A percentile compares a stretch with the other conserved stretches of the same genome.
Conservation (phyloP, 768 basidiomycete genomes). For the Pleurotus ostreatus region DNA sequence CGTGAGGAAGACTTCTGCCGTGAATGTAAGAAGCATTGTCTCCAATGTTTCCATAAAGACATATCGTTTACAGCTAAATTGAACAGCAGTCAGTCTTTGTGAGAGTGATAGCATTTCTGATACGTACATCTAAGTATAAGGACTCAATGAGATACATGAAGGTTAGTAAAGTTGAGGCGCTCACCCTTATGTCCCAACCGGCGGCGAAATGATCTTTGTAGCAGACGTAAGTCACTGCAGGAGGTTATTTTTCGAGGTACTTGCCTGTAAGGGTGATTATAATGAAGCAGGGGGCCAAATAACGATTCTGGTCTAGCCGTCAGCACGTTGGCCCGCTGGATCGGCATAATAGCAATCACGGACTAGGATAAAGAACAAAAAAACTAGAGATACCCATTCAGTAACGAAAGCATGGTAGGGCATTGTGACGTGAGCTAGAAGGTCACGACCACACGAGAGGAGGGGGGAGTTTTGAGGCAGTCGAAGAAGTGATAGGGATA, state of each 20-base stretch:
- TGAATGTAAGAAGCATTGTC: slow-evolving; percentile 9
- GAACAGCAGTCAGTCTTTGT: neutral
- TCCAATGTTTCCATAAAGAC: slow-evolving; percentile 10
- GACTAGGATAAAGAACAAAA: neutral
- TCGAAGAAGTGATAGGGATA: too few relatives aligned
- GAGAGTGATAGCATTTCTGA: too few relatives aligned
- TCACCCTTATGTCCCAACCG: neutral
- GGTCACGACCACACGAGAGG: too few relatives aligned
- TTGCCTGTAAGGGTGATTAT: neutral
- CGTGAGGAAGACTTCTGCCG: slow-evolving; percentile 7
- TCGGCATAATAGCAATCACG: neutral
- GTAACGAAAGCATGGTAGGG: neutral
- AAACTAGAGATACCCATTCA: neutral
- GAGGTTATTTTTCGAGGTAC: neutral
- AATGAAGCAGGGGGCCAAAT: slow-evolving; percentile 1
- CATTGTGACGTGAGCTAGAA: too few relatives aligned
- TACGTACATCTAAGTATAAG: too few relatives aligned
- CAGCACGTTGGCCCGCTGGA: neutral
- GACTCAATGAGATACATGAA: too few relatives aligned
- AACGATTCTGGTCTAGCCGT: neutral
- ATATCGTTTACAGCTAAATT: slow-evolving; percentile 9
- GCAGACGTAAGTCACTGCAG: neutral
- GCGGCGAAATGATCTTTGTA: neutral
- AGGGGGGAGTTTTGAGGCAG: too few relatives aligned
- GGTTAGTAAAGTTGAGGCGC: too few relatives aligned